phyloP scores from a whole-genome alignment of 805 yeast species.

The Ogataea trehaloabstinens region DNA sequence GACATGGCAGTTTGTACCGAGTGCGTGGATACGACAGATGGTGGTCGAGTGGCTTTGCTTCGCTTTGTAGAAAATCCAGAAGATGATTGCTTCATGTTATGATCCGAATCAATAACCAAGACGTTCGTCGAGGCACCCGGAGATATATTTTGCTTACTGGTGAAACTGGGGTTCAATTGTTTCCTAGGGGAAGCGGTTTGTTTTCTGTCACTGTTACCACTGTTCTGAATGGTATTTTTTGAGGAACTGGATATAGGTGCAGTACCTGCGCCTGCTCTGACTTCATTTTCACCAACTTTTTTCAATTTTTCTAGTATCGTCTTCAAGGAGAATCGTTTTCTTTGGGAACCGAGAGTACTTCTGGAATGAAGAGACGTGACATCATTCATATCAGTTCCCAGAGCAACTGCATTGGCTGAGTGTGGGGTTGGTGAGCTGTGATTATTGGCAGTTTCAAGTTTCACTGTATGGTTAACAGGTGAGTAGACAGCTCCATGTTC shows the following conservation, averaged over 20 bases:
- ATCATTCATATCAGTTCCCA: background rate
- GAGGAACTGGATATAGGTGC: background rate
- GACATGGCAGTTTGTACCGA: slow-evolving; percentile 49
- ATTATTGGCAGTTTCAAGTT: background rate
- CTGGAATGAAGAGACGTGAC: background rate
- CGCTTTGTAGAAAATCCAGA: slow-evolving; percentile 16
- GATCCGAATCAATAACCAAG: slow-evolving; percentile 19
- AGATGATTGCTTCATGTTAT: slow-evolving; percentile 9
- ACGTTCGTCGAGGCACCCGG: slow-evolving; percentile 12
- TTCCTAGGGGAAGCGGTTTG: background rate
- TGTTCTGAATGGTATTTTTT: background rate
- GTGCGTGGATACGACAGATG: slow-evolving; percentile 50
- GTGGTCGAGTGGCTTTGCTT: slow-evolving; percentile 39
- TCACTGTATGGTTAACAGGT: too few relatives aligned
- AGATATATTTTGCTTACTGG: background rate
- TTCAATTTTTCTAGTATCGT: background rate
- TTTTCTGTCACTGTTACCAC: background rate
- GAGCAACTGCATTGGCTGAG: background rate
- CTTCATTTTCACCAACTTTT: background rate
- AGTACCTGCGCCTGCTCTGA: background rate
- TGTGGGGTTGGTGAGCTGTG: background rate
- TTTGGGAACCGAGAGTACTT: background rate
- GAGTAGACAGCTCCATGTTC: background rate
- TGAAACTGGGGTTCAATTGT: background rate
- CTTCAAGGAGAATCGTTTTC: slow-evolving; percentile 1